Evolutionary conservation across 352 stramenopile species (phyloP), one percentile per base, ranked within the genome.

Genomic region (Globisporangium canariense): DNA sequence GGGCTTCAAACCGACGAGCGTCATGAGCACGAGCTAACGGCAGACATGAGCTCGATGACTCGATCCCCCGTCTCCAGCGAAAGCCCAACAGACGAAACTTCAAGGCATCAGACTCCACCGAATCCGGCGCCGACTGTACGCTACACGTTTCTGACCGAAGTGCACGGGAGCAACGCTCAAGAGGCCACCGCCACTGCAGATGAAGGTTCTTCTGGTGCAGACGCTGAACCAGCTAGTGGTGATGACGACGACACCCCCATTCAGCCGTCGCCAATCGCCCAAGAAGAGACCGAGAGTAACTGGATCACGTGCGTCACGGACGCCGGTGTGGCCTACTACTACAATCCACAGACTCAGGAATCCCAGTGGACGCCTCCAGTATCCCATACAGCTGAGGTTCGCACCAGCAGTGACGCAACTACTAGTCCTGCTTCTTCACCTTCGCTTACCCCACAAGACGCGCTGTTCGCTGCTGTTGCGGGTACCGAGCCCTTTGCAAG

Each of bases 311-410:
- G 67, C 32, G 41, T 70, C 16, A 83, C 79, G 0, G 84, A 90
- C 46, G 71, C 73, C 10, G 82, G 82, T 5, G 64, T 81, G 36
- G 64, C 73, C 20, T 93, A 93, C 60, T 93, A 89, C 69, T 93
- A 90, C 71, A 93, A 91, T 34, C 57, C 69, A 0, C 57, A 53
- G 3, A 89, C 79, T 0, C 71, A 88, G 0, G 75, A 78, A 20
- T 91, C 81, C 0, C 84, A 86, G 34, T 93, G 84, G 84, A 77
- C 73, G 13, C 70, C 70, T 4, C 84, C 41, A 4, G 14, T 82
- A 0, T 18, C 28, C 3, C 28, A 51, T n/a, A 18, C 20, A 28
- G 60, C 30, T 9, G 36, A 62, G 9, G 43, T 14, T 22, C 62
- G 28, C 20, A 13, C 14, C 43, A 66, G 11, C 43, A 66, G 3